Percentiles rank a stretch among this genome's conserved stretches.
These are phyloP conservation scores for Santalum album DNA, from an alignment of 164 flowering plant genomes.

Conservation along the genomic window DNA sequence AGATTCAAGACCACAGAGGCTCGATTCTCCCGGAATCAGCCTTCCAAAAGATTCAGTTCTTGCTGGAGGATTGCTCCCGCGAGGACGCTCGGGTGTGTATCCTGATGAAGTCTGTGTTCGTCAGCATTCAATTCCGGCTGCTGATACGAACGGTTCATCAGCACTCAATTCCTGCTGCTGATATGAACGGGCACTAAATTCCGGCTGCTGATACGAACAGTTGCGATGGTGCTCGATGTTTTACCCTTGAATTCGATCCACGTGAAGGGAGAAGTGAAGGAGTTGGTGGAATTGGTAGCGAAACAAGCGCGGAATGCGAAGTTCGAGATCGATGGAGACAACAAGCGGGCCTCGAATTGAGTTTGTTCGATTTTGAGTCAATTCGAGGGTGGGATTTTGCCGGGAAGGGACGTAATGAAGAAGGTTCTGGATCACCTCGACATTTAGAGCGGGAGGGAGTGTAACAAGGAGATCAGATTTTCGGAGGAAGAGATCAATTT, in stretches of 20 bases:
- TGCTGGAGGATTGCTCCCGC: constrained; percentile 57
- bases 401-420: constrained; percentile 24
- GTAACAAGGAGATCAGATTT: constrained; percentile 56
- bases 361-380: constrained; percentile 33
- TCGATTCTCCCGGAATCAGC: constrained; percentile 21
- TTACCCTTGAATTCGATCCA: constrained; percentile 38
- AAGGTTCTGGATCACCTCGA: constrained; percentile 43
- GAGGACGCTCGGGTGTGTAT: constrained; percentile 57
- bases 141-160: too few species aligned
- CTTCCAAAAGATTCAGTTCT: constrained; percentile 47
- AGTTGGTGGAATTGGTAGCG: constrained; percentile 49
- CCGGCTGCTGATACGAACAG: constrained; percentile 23
- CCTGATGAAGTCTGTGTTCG: constrained; percentile 58
- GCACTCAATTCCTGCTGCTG: constrained; percentile 24
- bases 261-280: constrained; percentile 45
- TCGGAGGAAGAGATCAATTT: constrained; percentile 53
- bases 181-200: constrained; percentile 48
- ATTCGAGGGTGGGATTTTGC: constrained; percentile 43
- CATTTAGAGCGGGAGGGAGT: constrained; percentile 51
- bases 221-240: constrained; percentile 66
- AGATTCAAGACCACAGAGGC: constrained; percentile 29
- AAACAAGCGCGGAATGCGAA: constrained; percentile 51
- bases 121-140: constrained; percentile 25
- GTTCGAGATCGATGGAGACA: constrained; percentile 38
- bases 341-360: constrained; percentile 22